Conservation (phyloP, 108 stramenopile genomes). For the Cyclotella distinguenda region DNA sequence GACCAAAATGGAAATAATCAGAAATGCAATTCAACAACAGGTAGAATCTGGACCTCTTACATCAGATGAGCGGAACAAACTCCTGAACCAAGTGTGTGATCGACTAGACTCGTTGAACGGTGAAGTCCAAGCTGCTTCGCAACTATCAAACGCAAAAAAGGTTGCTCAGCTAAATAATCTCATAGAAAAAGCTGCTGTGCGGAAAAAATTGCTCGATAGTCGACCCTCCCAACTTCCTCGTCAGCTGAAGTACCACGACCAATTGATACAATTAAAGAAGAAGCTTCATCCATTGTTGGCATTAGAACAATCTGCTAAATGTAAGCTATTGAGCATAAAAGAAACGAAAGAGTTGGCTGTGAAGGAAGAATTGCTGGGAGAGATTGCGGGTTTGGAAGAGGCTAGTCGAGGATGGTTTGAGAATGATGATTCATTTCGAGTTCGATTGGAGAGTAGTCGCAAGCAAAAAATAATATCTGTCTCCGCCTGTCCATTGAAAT, state of each 20-base stretch:
- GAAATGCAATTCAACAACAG: constrained; percentile 54
- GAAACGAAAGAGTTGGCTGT: constrained; percentile 69
- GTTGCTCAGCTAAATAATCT: constrained; percentile 50
- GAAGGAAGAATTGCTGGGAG: constrained; percentile 71
- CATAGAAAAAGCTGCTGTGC: constrained; percentile 59
- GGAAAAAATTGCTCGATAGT: constrained; percentile 56
- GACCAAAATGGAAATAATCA: constrained; percentile 61
- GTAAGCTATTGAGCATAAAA: constrained; percentile 65
- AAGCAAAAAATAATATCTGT: constrained; percentile 47
- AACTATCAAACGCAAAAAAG: constrained; percentile 59
- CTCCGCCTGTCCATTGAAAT: constrained; percentile 1
- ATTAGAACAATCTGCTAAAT: constrained; percentile 65
- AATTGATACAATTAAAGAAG: constrained; percentile 56
- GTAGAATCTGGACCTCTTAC: constrained; percentile 44
- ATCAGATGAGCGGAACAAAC: constrained; percentile 61
- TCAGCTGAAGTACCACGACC: constrained; percentile 57
- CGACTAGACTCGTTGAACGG: constrained; percentile 45
- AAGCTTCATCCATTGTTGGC: constrained; percentile 63
- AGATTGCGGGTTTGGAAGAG: constrained; percentile 67
- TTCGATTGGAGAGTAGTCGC: constrained; percentile 53
- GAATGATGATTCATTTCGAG: constrained; percentile 76
- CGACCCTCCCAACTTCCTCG: constrained; percentile 45
- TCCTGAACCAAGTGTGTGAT: constrained; percentile 59
- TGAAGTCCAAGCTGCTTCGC: constrained; percentile 62
- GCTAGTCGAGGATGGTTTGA: constrained; percentile 79